Evolutionary conservation across 768 basidiomycete species (phyloP).

Genomic region (Paxillus rubicundulus): DNA sequence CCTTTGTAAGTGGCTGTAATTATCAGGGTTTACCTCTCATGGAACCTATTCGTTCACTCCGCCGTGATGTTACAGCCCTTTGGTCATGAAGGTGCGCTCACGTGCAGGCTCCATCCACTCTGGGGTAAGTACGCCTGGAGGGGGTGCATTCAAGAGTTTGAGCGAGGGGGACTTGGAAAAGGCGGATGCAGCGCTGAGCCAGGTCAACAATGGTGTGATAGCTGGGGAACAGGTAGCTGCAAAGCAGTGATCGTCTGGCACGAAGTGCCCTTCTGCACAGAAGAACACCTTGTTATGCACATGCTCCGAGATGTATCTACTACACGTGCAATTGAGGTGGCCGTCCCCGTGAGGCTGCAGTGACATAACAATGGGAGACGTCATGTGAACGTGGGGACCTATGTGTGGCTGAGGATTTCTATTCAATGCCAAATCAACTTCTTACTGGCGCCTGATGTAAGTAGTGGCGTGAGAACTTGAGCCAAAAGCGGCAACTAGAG

Average conservation of each 20-base stretch:
- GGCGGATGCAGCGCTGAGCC: constrained; percentile 86
- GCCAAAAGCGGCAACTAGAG: no score
- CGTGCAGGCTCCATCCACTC: constrained; percentile 74
- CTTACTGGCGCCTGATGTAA: no score
- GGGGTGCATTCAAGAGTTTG: constrained; percentile 72
- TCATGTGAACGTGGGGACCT: no score
- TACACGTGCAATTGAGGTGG: no score
- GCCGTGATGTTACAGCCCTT: constrained; percentile 50
- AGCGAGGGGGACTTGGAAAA: constrained; percentile 84
- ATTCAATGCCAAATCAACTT: no score
- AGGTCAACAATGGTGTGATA: constrained; percentile 35
- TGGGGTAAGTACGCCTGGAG: constrained; percentile 82
- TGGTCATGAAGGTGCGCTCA: constrained; percentile 88
- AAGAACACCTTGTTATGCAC: neutral
- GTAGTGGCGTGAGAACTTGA: no score
- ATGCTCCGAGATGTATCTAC: constrained; percentile 20
- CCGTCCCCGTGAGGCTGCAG: no score
- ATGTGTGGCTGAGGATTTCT: no score
- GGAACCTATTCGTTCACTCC: constrained; percentile 6
- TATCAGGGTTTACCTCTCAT: constrained; percentile 9
- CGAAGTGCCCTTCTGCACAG: neutral
- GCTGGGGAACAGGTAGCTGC: neutral
- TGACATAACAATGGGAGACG: no score
- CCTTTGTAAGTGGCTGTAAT: constrained; percentile 63
- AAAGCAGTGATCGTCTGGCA: neutral